Evolutionary conservation across 805 yeast species (phyloP).

Genomic region (Monosporozyma unispora): DNA sequence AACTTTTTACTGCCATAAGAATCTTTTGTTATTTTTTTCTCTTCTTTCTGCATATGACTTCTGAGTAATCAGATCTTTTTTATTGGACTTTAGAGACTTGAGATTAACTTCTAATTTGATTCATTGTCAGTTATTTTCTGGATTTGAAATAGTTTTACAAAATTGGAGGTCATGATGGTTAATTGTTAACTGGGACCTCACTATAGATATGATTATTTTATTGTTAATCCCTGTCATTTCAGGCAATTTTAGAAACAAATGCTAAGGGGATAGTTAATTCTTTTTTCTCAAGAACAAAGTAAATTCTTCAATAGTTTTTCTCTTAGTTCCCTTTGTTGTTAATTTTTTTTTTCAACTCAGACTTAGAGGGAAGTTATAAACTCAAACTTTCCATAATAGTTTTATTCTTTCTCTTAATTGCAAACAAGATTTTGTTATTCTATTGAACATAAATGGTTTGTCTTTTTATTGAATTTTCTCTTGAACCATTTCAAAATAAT

Average conservation of each 20-base stretch:
- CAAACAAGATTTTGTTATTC: background rate
- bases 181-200: background rate
- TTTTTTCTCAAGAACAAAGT: background rate
- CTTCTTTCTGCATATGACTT: background rate
- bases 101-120: background rate
- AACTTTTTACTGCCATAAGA: background rate
- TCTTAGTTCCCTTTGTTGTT: too few relatives aligned
- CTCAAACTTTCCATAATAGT: background rate
- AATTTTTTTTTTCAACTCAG: background rate
- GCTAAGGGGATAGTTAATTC: background rate
- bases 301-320: background rate
- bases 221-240: slow-evolving; percentile 2
- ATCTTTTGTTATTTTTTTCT: background rate
- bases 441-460: background rate
- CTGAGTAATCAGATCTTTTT: background rate
- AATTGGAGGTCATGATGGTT: background rate
- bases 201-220: background rate
- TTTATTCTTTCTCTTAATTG: background rate
- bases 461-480: background rate
- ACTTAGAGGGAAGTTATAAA: background rate
- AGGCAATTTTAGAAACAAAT: background rate
- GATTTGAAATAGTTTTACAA: slow-evolving; percentile 1
- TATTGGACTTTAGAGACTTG: background rate
- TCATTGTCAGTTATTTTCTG: background rate
- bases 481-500: background rate